phyloP scores from a whole-genome alignment of 2,329 filamentous ascomycete genomes.

The Beauveria scarabaeidicola region DNA sequence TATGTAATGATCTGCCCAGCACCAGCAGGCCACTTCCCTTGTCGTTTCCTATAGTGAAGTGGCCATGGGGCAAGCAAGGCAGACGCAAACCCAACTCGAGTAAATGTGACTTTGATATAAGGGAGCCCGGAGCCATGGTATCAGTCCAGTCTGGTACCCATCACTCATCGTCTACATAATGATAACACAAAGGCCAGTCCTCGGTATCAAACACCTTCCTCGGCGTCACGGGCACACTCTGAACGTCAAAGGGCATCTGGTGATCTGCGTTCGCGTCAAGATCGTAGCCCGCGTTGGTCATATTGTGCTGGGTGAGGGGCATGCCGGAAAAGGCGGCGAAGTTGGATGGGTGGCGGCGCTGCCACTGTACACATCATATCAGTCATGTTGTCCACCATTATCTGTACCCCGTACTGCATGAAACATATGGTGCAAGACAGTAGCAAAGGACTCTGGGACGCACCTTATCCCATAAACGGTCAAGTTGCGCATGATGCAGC shows the following conservation, averaged over 20 bases:
- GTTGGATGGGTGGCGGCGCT: not conserved
- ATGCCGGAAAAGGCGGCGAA: not conserved
- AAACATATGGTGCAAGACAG: not conserved
- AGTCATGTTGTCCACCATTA: not conserved
- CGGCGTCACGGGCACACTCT: not conserved
- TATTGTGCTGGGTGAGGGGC: not conserved
- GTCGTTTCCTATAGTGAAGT: not conserved
- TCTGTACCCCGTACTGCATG: not conserved
- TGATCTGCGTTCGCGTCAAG: not conserved
- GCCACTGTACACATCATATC: not conserved
- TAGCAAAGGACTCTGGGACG: not conserved
- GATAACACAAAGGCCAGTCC: conserved; percentile 1
- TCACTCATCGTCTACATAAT: not conserved
- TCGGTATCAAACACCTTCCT: not conserved
- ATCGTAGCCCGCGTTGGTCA: not conserved
- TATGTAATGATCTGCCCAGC: too few relatives aligned
- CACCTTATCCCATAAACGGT: not conserved
- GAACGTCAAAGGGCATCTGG: not conserved
- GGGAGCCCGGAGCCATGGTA: not conserved
- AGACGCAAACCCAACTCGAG: too few relatives aligned
- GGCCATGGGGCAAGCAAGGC: not conserved
- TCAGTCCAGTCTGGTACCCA: not conserved
- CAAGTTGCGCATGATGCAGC: not conserved
- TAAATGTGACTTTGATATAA: too few relatives aligned
- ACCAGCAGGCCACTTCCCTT: too few relatives aligned